Evolutionary conservation across 2,329 filamentous ascomycete genomes (phyloP).

Genomic region (Escovopsis sp.): DNA sequence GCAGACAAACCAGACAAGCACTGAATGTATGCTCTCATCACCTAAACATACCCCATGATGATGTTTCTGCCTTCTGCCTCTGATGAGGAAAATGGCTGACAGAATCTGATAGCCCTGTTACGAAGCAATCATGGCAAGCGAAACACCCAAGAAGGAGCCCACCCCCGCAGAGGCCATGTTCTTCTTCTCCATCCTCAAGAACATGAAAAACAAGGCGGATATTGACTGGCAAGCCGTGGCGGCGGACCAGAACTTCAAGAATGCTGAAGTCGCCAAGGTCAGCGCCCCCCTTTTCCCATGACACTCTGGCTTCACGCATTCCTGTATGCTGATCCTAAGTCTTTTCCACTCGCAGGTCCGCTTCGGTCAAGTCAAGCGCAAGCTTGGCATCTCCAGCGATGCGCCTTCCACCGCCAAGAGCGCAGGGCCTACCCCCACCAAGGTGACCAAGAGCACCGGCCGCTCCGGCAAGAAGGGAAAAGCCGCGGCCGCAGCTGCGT

Average conservation of each 20-base stretch:
- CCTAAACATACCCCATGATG: background rate
- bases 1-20: too few species aligned
- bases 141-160: conserved; percentile 17
- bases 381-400: conserved; percentile 24
- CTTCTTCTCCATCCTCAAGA: conserved; percentile 29
- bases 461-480: conserved; percentile 13
- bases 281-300: conserved; percentile 2
- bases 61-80: background rate
- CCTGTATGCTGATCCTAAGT: background rate
- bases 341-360: conserved; percentile 20
- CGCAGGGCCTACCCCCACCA: conserved; percentile 14
- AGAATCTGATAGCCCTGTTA: background rate
- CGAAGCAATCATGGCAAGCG: conserved; percentile 16
- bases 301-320: too few species aligned
- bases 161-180: conserved; percentile 27
- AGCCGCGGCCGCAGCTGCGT: conserved; percentile 5
- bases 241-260: conserved; percentile 27
- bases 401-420: conserved; percentile 10
- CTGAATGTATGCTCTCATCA: background rate
- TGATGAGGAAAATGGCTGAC: background rate
- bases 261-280: conserved; percentile 30
- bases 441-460: conserved; percentile 16
- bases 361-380: conserved; percentile 35
- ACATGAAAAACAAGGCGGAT: conserved; percentile 27
- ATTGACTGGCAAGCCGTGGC: conserved; percentile 36